phyloP scores from a whole-genome alignment of 192 early-diverging fungal species.

The Dispira simplex region DNA sequence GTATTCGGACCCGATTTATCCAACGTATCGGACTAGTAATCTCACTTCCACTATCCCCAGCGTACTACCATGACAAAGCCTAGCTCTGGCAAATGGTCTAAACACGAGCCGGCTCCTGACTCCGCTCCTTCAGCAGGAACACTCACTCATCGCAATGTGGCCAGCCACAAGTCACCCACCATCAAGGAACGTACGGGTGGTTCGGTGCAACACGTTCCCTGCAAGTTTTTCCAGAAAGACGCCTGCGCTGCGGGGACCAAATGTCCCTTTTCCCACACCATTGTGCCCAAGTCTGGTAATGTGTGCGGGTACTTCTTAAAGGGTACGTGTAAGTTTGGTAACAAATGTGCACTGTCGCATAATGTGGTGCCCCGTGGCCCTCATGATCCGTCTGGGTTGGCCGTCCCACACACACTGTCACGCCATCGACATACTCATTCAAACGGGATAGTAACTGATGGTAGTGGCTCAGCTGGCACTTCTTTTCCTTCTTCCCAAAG shows the following conservation, averaged over 20 bases:
- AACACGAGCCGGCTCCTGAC: background rate
- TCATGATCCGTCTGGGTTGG: background rate
- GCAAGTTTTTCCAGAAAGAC: slow-evolving; percentile 12
- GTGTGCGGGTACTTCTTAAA: slow-evolving; percentile 11
- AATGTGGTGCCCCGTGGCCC: background rate
- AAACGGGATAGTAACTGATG: background rate
- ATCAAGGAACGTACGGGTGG: slow-evolving; percentile 6
- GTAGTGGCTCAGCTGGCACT: background rate
- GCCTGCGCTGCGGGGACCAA: slow-evolving; percentile 1
- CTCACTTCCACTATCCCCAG: background rate
- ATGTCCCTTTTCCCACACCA: slow-evolving; percentile 11
- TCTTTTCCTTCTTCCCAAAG: background rate
- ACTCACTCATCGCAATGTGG: background rate
- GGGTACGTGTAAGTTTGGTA: slow-evolving; percentile 13
- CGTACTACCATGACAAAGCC: background rate
- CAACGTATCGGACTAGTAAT: background rate
- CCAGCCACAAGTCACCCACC: background rate
- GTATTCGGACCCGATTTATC: too few relatives aligned
- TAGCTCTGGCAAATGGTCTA: background rate
- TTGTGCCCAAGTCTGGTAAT: background rate
- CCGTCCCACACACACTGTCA: background rate
- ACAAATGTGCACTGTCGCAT: slow-evolving; percentile 11
- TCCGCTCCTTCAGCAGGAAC: background rate
- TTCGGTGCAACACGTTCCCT: slow-evolving; percentile 13
- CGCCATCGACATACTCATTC: background rate